These are phyloP conservation scores for Nakaseomyces bracarensis DNA, from an alignment of 1,139 yeast species.

Conservation along the genomic window DNA sequence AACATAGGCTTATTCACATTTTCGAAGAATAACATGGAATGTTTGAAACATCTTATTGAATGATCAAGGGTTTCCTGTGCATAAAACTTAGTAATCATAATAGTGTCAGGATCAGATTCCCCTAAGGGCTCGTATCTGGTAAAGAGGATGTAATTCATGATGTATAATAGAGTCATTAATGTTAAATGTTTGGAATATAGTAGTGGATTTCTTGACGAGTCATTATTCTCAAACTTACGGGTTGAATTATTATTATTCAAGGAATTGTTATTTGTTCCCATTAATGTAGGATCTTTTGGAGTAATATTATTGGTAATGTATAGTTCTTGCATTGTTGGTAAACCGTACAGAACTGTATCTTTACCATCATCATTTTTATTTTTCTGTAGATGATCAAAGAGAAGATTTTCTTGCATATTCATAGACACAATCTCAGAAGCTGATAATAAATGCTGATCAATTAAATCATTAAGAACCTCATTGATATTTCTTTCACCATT, in stretches of 20 bases:
- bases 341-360: not conserved
- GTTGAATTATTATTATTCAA: not conserved
- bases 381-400: conserved; percentile 1
- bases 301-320: not conserved
- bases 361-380: not conserved
- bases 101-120: conserved; percentile 31
- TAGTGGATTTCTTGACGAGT: conserved; percentile 33
- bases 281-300: not conserved
- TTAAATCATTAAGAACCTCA: conserved; percentile 24
- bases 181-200: conserved; percentile 35
- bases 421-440: conserved; percentile 20
- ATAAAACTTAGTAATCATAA: conserved; percentile 32
- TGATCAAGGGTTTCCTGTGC: conserved; percentile 36
- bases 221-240: conserved; percentile 8
- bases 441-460: conserved; percentile 27
- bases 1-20: conserved; percentile 30
- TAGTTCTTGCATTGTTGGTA: conserved; percentile 2
- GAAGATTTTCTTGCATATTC: conserved; percentile 6
- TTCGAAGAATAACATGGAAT: conserved; percentile 34
- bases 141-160: conserved; percentile 41
- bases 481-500: conserved; percentile 29
- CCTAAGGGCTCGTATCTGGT: conserved; percentile 40
- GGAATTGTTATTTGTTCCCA: not conserved
- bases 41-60: conserved; percentile 36
- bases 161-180: conserved; percentile 39